Base-by-base conservation (phyloP, 768 basidiomycete genomes). In the Lactarius pseudohatsudake region DNA sequence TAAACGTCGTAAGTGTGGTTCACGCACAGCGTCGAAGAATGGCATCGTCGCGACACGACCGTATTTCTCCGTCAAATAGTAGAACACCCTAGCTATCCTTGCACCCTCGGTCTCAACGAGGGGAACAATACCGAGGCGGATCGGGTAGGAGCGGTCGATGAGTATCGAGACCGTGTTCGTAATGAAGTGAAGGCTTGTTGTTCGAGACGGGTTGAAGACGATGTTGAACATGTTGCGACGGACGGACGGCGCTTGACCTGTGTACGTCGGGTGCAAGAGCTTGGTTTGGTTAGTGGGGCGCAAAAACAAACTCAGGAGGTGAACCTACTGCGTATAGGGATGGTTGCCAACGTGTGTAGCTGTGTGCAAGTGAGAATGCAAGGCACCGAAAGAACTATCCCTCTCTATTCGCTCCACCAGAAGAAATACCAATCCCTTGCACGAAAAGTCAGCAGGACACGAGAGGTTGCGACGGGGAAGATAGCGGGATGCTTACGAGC, bases 321-420 rank as follows among this genome's bases (percentile, higher is more conserved):
- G 59, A 10, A 36, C 59, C 43, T 70, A 88, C 88, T 41, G 73
- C 72, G 64, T 79, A 79, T 40, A 89, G 72, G 20, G 84, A 84
- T 10, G 84, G 73, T 32, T 74, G 78, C 82, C 83, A 88, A 26
- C 74, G 73, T 6, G 80, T 76, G 66, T 89, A 89, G 61, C 85
- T 86, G 63, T 3, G 28, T 69, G 18, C 20, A 18, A 7, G 9
- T 68, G 16, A 59, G 56, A 20, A 32, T 7, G 7, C 38, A 1
- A 45, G n/a, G 60, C 70, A 68, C n/a, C 61, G 64, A 5, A 40
- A 45, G 8, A 41, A 45, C 77, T 80, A 76, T 98, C 97, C 68
- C 85, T 90, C 78, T 92, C 89, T 22, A 98, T 76, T 99, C 88
- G 75, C 98, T 99, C 89, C 90, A 91, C 86, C 92, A 98, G 0